Evolutionary conservation across 208 protist species (phyloP).

Genomic region (Naegleria gruberi): DNA sequence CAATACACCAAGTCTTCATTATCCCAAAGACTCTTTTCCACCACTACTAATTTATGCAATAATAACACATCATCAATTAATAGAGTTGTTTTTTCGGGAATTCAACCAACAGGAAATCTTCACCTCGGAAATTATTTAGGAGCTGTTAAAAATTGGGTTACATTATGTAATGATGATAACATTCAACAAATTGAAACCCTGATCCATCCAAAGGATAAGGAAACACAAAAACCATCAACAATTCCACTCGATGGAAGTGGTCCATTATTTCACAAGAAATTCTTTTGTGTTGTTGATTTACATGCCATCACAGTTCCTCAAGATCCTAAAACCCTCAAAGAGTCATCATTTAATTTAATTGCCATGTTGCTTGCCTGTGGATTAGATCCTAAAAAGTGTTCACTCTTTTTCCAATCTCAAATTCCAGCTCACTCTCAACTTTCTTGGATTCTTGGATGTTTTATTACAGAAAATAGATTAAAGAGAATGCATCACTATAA

Average conservation of each 20-base stretch:
- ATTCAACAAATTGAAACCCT: neutral
- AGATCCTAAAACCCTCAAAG: neutral
- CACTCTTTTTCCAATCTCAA: constrained; percentile 41
- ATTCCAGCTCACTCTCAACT: constrained; percentile 43
- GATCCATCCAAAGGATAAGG: neutral
- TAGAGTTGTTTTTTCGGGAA: constrained; percentile 44
- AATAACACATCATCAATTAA: neutral
- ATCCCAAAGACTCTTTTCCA: too few relatives aligned
- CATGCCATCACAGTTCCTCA: constrained; percentile 44
- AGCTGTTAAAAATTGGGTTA: constrained; percentile 45
- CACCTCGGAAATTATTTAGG: constrained; percentile 55
- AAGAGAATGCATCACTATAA: constrained; percentile 44
- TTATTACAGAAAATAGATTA: constrained; percentile 32
- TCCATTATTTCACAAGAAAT: neutral
- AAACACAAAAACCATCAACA: neutral
- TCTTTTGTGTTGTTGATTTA: constrained; percentile 53
- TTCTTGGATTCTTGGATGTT: constrained; percentile 44
- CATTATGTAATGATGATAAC: neutral
- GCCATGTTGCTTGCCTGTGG: constrained; percentile 43
- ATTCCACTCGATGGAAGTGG: neutral
- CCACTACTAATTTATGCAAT: too few relatives aligned
- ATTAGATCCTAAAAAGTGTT: constrained; percentile 45
- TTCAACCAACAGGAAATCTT: constrained; percentile 49
- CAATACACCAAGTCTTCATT: too few relatives aligned
- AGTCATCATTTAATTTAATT: constrained; percentile 32